Base-by-base conservation (phyloP, 176 grass and related monocot genomes). In the Areca catechu region DNA sequence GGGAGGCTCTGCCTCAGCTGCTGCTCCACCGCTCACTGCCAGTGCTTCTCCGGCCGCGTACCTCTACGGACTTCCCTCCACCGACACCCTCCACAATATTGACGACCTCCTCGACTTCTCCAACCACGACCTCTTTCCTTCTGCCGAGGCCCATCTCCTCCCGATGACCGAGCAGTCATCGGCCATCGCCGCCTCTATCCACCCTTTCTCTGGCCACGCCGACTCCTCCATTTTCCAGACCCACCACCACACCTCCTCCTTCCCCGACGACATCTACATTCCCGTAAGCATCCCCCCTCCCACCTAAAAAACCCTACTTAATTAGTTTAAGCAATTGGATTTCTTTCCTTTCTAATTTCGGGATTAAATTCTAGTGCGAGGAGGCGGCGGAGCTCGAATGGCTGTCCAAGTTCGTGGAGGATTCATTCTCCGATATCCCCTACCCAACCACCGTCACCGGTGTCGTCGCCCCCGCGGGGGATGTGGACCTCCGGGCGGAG, bases 351-450 rank as follows among this genome's bases (percentile, higher is more conserved):
- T 43, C 34, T 43, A 43, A 43, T 12, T 43, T 43, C 3, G 14
- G 29, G n/a, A 49, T 53, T 57, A 37, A 37, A 17, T 49, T 79
- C 29, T 75, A 99, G 84, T 89, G 76, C 55, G 94, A 93, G 76
- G 94, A 99, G 10, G 94, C 94, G 14, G 88, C 94, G 7, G 94
- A 99, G 73, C 88, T 99, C 51, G 94, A 99, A 74, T 99, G 94
- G 94, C 81, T 99, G 17, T 93, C 94, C 4, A 99, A 92, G 74
- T 99, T 99, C 50, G 94, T 99, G 15, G 94, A 99, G 57, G 94
- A 99, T 65, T 99, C 93, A 22, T 97, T 88, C 83, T 88, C 88
- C 5, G 94, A 99, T 73, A 78, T 89, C 72, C 86, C 87, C 73
- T 80, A 85, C 62, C 62, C 72, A 52, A 71, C 82, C 20, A 58